Evolutionary conservation across 139 green algal species (phyloP), one percentile per base, ranked within the genome.

Genomic region (Dunaliella primolecta): DNA sequence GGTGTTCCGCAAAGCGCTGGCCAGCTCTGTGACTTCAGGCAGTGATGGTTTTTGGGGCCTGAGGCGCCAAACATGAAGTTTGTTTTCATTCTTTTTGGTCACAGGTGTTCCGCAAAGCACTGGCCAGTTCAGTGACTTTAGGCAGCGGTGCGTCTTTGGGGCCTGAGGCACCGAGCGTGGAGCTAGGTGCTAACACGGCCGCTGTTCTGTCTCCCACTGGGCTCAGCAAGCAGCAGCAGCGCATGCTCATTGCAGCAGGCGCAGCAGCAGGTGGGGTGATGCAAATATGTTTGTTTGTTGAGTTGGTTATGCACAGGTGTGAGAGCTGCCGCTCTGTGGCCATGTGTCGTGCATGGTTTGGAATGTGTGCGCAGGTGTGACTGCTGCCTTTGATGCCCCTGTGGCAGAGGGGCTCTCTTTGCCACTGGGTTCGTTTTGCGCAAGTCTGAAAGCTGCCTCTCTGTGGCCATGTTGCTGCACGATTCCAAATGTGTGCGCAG

Each of bases 51-150:
- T 0, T 87, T 99, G 57, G 97, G 97, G 0, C 97, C 97, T 0
- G 97, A 99, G 86, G 97, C 95, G 0, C 96, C 97, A 74, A 92
- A 81, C 64, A 96, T 99, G 31, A 97, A 99, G 84, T 95, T 99
- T 32, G 97, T n/a, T n/a, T n/a, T n/a, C 57, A 34, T 37, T 56
- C 31, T 1, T 33, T 56, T 36, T 57, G 27, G 1, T 1, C 36
- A 21, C 87, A 93, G 90, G 91, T 93, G 2, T 88, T 91, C 29
- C 88, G 91, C 56, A 92, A 92, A 88, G 88, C 89, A 1, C 25
- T 71, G 0, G 93, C 94, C 2, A 92, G 93, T 3, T 93, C 93
- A 15, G 89, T 98, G 79, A 97, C 93, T 0, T 88, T 98, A 3
- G 94, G 96, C 38, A 93, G 87, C 23, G 97, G 96, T 2, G 93